Evolutionary conservation across 2,329 filamentous ascomycete species (phyloP), one percentile per base, ranked within the genome.

Genomic region (Beauveria australis): DNA sequence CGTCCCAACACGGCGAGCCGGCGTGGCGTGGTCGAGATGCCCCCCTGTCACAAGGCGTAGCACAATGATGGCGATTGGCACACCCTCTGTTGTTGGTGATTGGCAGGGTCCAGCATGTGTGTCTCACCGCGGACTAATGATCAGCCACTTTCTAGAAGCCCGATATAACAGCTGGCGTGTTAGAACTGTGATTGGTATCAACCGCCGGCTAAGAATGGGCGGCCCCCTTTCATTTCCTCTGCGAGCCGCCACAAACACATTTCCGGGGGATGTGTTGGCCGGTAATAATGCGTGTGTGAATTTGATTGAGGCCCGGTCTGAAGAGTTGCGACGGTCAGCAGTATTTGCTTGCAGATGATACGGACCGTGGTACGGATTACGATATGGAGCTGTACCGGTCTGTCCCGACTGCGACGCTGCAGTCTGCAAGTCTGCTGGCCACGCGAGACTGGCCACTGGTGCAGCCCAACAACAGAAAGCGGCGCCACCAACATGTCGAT

Each of bases 101-200:
- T 52, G 59, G 19, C 59, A 60, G 59, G 51, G 59, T 54, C 52
- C 59, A 55, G 26, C 22, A 33, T 55, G 59, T 37, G 28, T 60
- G 59, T 60, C 59, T 54, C 59, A 60, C 51, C 33, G 41, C 51
- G 30, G 43, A 53, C 52, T 30, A 24, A 46, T 46, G 43, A 55
- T 60, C 51, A 30, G 43, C 51, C 43, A 49, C 51, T 54, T 60
- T 60, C 59, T 60, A 60, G 59, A 60, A 60, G 59, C 52, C 22
- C 30, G n/a, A 48, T 52, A 24, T 24, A 12, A 40, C n/a, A n/a
- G 40, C 47, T 41, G 33, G 22, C 33, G 41, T 48, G 26, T 12
- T 33, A 28, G 16, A 26, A 19, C 33, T 18, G 43, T 33, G 56
- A 59, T 52, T 59, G 56, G 47, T 33, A 52, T 46, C 37, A 44